These are phyloP conservation scores for Hyaloscypha hepaticicola DNA, from an alignment of 495 filamentous ascomycete genomes.

Conservation along the genomic window DNA sequence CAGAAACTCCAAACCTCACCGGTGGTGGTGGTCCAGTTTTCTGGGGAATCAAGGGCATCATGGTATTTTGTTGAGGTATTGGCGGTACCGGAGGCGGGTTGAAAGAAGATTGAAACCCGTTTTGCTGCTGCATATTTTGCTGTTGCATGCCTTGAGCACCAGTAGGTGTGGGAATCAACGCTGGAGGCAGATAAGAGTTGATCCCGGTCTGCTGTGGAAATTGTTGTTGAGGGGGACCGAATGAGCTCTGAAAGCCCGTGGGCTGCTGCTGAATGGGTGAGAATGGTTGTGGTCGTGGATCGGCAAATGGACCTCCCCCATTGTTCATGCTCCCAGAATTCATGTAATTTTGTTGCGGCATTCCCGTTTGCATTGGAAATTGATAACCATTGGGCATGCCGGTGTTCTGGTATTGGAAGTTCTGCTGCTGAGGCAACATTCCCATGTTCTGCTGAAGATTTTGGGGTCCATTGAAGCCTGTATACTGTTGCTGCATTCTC, in stretches of 20 bases:
- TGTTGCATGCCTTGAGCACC: conserved; percentile 24
- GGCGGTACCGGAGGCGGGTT: conserved; percentile 42
- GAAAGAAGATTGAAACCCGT: conserved; percentile 51
- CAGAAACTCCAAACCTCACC: conserved; percentile 80
- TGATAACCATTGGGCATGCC: conserved; percentile 32
- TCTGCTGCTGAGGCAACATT: conserved; percentile 40
- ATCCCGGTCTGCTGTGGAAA: conserved; percentile 48
- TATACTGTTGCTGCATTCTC: conserved; percentile 58
- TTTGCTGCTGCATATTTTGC: conserved; percentile 48
- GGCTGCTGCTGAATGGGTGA: conserved; percentile 61
- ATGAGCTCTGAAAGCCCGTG: conserved; percentile 66
- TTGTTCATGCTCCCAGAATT: conserved; percentile 37
- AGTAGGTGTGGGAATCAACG: conserved; percentile 54
- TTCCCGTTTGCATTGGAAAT: conserved; percentile 33
- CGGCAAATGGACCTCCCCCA: conserved; percentile 51
- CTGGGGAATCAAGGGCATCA: conserved; percentile 70
- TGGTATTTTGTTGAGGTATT: conserved; percentile 50
- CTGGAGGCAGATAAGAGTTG: conserved; percentile 56
- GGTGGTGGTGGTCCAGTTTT: conserved; percentile 92
- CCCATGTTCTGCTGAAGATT: conserved; percentile 24
- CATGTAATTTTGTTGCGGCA: conserved; percentile 32
- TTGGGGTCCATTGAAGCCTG: conserved; percentile 25
- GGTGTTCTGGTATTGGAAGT: conserved; percentile 34
- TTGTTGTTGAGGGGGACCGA: conserved; percentile 38
- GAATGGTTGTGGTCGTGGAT: conserved; percentile 59